phyloP scores from a whole-genome alignment of 306 rosid genomes.

The Citrullus colocynthis region DNA sequence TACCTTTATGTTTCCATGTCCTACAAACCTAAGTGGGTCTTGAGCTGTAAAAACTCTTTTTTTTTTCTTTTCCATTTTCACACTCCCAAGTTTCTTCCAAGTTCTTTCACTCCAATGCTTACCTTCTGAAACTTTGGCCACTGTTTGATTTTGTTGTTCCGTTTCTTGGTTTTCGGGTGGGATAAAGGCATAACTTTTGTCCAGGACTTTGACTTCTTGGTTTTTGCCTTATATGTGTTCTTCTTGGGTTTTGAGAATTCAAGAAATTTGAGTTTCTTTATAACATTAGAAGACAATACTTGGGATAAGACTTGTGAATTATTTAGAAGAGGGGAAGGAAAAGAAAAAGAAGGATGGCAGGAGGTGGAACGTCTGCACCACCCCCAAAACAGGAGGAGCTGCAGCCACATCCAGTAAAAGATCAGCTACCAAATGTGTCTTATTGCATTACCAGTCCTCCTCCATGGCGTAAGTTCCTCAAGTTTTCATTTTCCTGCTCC shows the following conservation, averaged over 20 bases:
- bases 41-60: conserved; percentile 25
- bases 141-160: conserved; percentile 4
- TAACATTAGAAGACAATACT: background rate
- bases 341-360: conserved; percentile 35
- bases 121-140: background rate
- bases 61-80: conserved; percentile 23
- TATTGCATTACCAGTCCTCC: conserved; percentile 98
- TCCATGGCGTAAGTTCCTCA: conserved; percentile 80
- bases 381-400: conserved; percentile 81
- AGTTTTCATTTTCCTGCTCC: background rate
- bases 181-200: background rate
- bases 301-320: background rate
- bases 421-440: conserved; percentile 72
- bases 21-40: conserved; percentile 43
- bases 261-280: background rate
- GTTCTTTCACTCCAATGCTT: conserved; percentile 2
- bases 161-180: conserved; percentile 14
- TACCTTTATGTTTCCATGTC: conserved; percentile 38
- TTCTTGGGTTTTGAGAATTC: conserved; percentile 9
- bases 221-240: background rate
- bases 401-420: conserved; percentile 79
- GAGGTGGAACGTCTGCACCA: conserved; percentile 56
- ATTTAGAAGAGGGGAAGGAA: conserved; percentile 17
- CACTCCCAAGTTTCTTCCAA: conserved; percentile 10
- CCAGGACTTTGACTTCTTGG: conserved; percentile 19